Conservation (phyloP, 2,329 filamentous ascomycete genomes). For the Sclerotinia nivalis region DNA sequence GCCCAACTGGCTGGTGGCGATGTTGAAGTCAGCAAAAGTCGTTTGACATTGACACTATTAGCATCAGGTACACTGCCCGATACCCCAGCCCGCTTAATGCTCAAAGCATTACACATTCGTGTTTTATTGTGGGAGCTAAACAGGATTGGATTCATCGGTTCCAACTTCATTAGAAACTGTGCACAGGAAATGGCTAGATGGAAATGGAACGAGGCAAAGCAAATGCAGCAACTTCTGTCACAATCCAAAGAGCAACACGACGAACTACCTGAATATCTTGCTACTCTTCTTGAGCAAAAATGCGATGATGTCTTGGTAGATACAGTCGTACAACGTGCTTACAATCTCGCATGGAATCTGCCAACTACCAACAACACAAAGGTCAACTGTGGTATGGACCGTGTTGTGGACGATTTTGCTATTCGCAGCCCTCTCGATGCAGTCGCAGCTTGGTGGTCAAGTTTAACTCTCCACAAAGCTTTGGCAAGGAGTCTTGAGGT, state of each 20-base stretch:
- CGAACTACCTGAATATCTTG: slow-evolving; percentile 76
- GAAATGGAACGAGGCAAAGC: slow-evolving; percentile 79
- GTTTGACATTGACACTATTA: slow-evolving; percentile 81
- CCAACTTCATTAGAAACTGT: slow-evolving; percentile 64
- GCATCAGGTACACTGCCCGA: slow-evolving; percentile 85
- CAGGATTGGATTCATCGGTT: slow-evolving; percentile 63
- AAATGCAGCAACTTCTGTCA: slow-evolving; percentile 55
- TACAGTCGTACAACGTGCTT: slow-evolving; percentile 77
- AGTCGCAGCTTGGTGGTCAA: slow-evolving; percentile 89
- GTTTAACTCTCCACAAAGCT: slow-evolving; percentile 67
- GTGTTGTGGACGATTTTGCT: slow-evolving; percentile 80
- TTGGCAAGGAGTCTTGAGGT: slow-evolving; percentile 63
- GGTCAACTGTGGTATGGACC: slow-evolving; percentile 72
- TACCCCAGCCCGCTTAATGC: slow-evolving; percentile 80
- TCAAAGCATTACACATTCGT: slow-evolving; percentile 89
- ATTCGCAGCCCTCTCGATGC: slow-evolving; percentile 87
- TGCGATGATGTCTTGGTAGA: slow-evolving; percentile 80
- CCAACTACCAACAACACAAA: slow-evolving; percentile 68
- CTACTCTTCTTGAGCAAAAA: slow-evolving; percentile 72
- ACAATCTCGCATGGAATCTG: slow-evolving; percentile 86
- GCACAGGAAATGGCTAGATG: slow-evolving; percentile 72
- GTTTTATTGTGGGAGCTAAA: slow-evolving; percentile 80
- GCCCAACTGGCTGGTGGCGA: slow-evolving; percentile 91
- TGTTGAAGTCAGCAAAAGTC: slow-evolving; percentile 82
- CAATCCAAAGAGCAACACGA: slow-evolving; percentile 48